Percentiles rank a stretch among this genome's conserved stretches.
Conservation (phyloP, 2,329 filamentous ascomycete genomes). For the Verticillium nonalfalfae region DNA sequence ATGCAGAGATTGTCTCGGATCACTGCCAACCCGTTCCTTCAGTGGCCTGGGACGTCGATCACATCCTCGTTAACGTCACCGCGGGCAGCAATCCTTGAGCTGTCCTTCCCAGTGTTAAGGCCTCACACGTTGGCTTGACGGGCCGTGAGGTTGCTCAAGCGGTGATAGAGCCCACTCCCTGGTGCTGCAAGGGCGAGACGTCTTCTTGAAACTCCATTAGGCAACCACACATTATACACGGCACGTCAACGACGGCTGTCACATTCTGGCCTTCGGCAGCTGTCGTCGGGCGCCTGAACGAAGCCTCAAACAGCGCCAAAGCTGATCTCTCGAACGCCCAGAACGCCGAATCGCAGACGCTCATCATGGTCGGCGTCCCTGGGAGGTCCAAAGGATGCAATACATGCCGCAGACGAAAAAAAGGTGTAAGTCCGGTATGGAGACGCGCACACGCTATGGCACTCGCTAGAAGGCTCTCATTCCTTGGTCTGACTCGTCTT, state of each 20-base stretch:
- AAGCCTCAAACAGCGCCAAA: neutral
- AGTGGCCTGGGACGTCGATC: neutral
- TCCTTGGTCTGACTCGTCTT: neutral
- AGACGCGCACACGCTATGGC: neutral
- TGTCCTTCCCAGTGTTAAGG: neutral
- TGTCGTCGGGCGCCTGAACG: neutral
- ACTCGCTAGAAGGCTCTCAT: neutral
- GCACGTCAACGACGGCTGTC: neutral
- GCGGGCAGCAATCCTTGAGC: neutral
- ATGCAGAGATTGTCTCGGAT: too few relatives aligned
- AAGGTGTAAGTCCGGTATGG: conserved; percentile 10
- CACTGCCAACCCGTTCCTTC: too few relatives aligned
- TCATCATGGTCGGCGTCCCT: conserved; percentile 12
- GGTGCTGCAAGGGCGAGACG: too few relatives aligned
- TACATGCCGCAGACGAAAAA: conserved; percentile 13
- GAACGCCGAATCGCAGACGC: neutral
- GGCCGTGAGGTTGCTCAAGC: neutral
- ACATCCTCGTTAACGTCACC: neutral
- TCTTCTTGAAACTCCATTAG: neutral
- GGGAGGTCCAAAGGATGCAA: conserved; percentile 14
- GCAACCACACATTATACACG: neutral
- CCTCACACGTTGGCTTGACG: neutral
- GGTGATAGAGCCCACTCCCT: neutral
- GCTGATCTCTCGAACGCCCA: neutral
- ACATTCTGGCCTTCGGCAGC: neutral